Conservation (phyloP, 306 rosid genomes). For the Fragaria vesca region DNA sequence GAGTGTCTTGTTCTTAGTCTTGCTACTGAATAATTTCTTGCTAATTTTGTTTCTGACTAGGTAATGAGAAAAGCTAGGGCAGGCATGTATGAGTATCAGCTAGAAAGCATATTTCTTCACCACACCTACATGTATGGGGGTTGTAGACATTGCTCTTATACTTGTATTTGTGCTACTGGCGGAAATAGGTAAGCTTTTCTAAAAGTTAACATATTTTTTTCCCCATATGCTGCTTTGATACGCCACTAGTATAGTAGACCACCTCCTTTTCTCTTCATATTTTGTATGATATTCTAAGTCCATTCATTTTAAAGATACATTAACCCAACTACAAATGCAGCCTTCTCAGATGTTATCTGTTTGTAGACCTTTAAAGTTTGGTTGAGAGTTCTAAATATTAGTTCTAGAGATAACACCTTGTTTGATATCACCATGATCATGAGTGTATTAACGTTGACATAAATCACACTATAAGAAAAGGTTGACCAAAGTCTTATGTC, state of each 20-base stretch:
- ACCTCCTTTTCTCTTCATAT: not conserved
- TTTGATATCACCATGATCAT: constrained; percentile 1
- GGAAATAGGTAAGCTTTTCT: constrained; percentile 49
- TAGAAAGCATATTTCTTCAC: constrained; percentile 92
- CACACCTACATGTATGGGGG: constrained; percentile 98
- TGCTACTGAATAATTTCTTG: constrained; percentile 1
- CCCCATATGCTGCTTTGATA: not conserved
- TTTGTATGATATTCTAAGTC: not conserved
- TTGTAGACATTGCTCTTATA: constrained; percentile 91
- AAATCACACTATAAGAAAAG: constrained; percentile 6
- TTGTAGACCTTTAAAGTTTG: not conserved
- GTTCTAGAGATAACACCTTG: not conserved
- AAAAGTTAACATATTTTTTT: not conserved
- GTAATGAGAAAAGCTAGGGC: constrained; percentile 75
- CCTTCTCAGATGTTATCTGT: not conserved
- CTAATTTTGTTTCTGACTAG: constrained; percentile 38
- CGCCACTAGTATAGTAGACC: not conserved
- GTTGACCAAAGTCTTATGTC: constrained; percentile 26
- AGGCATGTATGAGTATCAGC: constrained; percentile 91
- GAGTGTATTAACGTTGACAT: not conserved
- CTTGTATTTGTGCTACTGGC: constrained; percentile 96
- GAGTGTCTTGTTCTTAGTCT: constrained; percentile 1
- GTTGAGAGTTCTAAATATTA: not conserved
- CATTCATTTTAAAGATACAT: not conserved
- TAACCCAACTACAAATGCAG: not conserved